phyloP scores from a whole-genome alignment of 345 rosid species.

The Angophora floribunda region DNA sequence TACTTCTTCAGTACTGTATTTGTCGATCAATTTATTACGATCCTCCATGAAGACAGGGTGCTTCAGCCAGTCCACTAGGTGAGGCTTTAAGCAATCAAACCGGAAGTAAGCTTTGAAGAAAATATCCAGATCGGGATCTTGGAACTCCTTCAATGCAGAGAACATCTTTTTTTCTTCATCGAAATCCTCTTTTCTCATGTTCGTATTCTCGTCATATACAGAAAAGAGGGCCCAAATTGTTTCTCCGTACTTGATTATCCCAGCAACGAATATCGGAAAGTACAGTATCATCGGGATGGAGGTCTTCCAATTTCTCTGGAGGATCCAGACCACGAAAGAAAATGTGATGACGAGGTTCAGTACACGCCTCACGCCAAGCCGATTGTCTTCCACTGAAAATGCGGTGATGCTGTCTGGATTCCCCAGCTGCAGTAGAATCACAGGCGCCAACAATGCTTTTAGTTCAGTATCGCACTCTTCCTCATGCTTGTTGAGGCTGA shows the following conservation, averaged over 20 bases:
- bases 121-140: neutral
- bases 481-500: neutral
- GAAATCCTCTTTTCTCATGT: neutral
- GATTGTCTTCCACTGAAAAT: constrained; percentile 10
- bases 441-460: constrained; percentile 4
- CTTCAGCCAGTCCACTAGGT: neutral
- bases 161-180: neutral
- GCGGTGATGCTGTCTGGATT: constrained; percentile 11
- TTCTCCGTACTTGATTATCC: constrained; percentile 3
- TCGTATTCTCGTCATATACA: neutral
- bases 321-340: neutral
- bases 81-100: constrained; percentile 1
- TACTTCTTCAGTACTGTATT: neutral
- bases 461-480: neutral
- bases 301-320: neutral
- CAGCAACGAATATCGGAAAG: constrained; percentile 1
- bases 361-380: neutral
- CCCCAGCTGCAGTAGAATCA: constrained; percentile 6
- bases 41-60: neutral
- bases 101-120: neutral
- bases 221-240: constrained; percentile 4
- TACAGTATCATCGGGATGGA: neutral
- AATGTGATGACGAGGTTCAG: neutral
- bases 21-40: neutral
- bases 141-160: neutral